Evolutionary conservation across 345 rosid genomes (phyloP).

Genomic region (Murraya paniculata): DNA sequence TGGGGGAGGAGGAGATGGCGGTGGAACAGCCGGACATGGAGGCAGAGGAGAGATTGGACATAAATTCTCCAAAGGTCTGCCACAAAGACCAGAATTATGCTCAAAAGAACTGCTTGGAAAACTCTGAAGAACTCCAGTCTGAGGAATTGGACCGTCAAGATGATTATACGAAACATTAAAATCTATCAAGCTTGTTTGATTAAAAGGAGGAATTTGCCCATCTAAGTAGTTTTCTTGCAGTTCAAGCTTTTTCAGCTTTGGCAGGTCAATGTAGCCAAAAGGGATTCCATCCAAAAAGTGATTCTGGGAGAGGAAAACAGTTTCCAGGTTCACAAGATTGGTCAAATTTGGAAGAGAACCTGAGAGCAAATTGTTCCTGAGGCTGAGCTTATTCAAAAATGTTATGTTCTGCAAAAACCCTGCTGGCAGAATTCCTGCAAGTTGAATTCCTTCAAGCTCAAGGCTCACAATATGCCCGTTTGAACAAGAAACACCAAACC

Average conservation of each 20-base stretch:
- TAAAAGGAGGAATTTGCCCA: slow-evolving; percentile 44
- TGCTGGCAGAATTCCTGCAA: slow-evolving; percentile 45
- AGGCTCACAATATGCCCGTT: slow-evolving; percentile 41
- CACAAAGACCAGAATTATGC: slow-evolving; percentile 49
- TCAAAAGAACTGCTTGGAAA: slow-evolving; percentile 35
- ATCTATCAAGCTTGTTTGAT: slow-evolving; percentile 30
- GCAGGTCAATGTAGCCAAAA: slow-evolving; percentile 24
- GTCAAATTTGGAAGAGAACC: slow-evolving; percentile 45
- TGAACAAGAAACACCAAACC: slow-evolving; percentile 47
- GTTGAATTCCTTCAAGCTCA: slow-evolving; percentile 42
- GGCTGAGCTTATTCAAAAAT: slow-evolving; percentile 36
- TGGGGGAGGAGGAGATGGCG: slow-evolving; percentile 11
- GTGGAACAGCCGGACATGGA: not conserved
- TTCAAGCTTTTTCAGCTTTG: slow-evolving; percentile 31
- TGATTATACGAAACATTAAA: slow-evolving; percentile 51
- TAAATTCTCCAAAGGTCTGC: slow-evolving; percentile 28
- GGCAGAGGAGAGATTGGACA: slow-evolving; percentile 29
- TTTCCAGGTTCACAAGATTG: slow-evolving; percentile 26
- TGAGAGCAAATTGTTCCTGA: slow-evolving; percentile 36
- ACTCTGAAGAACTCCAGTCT: slow-evolving; percentile 27
- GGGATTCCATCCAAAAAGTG: slow-evolving; percentile 42
- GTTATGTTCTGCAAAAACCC: slow-evolving; percentile 33
- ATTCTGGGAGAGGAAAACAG: slow-evolving; percentile 39
- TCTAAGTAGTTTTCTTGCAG: slow-evolving; percentile 41
- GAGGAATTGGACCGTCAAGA: slow-evolving; percentile 47